Evolutionary conservation across 2,329 filamentous ascomycete genomes (phyloP), one percentile per base, ranked within the genome.

Genomic region (Alternaria arbusti): DNA sequence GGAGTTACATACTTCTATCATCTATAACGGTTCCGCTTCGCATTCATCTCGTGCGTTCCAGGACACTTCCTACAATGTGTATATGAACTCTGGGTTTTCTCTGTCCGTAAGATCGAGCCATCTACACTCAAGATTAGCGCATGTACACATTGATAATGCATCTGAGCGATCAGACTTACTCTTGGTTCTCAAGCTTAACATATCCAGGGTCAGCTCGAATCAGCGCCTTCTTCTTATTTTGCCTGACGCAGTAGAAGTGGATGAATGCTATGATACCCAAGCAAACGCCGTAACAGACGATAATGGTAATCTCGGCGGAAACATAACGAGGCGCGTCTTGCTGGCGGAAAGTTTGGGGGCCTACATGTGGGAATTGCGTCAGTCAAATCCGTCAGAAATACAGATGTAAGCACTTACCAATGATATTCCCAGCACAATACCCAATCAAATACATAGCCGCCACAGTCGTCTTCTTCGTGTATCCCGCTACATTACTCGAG

Each of bases 21-120:
- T 40, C 36, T 40, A 17, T 3, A 4, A n/a, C 15, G 36, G 15
- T 46, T 17, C 2, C 46, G 26, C 5, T 17, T 28, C n/a, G 3
- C 11, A 49, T 4, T n/a, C 10, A 1, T 26, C 15, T 5, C 25
- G 0, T 26, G 15, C 2, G 13, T 17, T n/a, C 2, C 1, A 40
- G 6, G 1, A 3, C 36, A 40, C 12, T 15, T 3, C 5, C 23
- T 57, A 87, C 51, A 88, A 64, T 20, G 83, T 84, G 73, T 91
- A 91, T 1, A 86, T 77, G 72, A 91, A 90, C 73, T 91, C 82
- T 0, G 79, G 80, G 64, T 90, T 91, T 81, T 91, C 89, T 59
- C 83, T 79, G 72, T 91, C 89, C 5, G 89, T 91, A 66, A 91
- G 76, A 73, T 91, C 89, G 60, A 88, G 81, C 79, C 87, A 84